These are phyloP conservation scores for Immersiella caudata DNA, from an alignment of 495 filamentous ascomycete genomes.

Conservation along the genomic window DNA sequence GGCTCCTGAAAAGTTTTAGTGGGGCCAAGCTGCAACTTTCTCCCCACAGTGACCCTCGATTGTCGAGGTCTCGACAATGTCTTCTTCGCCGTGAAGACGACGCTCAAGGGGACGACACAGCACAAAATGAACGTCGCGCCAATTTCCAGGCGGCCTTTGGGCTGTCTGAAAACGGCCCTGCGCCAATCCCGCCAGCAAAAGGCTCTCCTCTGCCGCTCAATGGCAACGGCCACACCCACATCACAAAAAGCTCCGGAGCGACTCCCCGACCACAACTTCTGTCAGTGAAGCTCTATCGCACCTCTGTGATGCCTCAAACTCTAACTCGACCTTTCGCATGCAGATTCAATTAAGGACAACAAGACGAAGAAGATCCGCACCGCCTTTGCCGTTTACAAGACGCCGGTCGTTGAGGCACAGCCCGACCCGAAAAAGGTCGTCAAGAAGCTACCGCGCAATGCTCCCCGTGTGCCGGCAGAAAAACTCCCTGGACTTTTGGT, in stretches of 20 bases:
- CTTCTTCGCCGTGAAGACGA: conserved; percentile 20
- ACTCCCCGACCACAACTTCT: conserved; percentile 38
- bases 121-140: conserved; percentile 61
- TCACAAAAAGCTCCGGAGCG: conserved; percentile 13
- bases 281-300: conserved; percentile 25
- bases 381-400: conserved; percentile 53
- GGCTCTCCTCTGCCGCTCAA: conserved; percentile 32
- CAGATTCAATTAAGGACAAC: conserved; percentile 31
- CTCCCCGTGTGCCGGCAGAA: conserved; percentile 13
- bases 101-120: conserved; percentile 19
- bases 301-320: background rate
- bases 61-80: conserved; percentile 18
- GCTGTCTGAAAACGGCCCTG: conserved; percentile 65
- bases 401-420: conserved; percentile 34
- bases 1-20: conserved; percentile 13
- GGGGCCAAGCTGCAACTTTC: conserved; percentile 11
- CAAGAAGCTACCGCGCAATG: conserved; percentile 12
- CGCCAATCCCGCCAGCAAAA: conserved; percentile 50
- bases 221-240: conserved; percentile 40
- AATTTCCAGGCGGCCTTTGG: conserved; percentile 62
- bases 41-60: conserved; percentile 17
- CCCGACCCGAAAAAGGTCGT: conserved; percentile 16
- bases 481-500: conserved; percentile 27
- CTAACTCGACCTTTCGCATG: background rate
- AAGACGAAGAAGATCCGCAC: conserved; percentile 36